A percentile compares a stretch with the other conserved stretches of the same genome.
Conservation (phyloP, 805 yeast species). For the Cyberlindnera veronae region DNA sequence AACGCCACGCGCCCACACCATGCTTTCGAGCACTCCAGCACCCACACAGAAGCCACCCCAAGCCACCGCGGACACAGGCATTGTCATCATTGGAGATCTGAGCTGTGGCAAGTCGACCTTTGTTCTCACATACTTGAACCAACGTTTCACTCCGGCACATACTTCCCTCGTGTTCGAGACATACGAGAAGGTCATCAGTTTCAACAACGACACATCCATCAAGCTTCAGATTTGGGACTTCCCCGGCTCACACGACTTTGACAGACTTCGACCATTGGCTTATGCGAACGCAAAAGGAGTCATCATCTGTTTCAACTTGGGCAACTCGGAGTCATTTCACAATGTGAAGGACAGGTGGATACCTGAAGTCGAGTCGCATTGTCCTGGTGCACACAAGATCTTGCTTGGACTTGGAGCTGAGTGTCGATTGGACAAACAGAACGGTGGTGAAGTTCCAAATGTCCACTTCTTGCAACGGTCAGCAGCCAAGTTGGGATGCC, state of each 20-base stretch:
- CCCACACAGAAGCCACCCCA: background rate
- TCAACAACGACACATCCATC: slow-evolving; percentile 24
- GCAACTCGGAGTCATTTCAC: slow-evolving; percentile 32
- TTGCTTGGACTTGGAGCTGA: slow-evolving; percentile 39
- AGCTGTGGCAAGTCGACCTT: slow-evolving; percentile 28
- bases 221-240: slow-evolving; percentile 40
- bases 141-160: slow-evolving; percentile 8
- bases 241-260: slow-evolving; percentile 36
- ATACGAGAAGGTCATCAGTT: slow-evolving; percentile 18
- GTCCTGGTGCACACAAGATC: slow-evolving; percentile 35
- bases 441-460: slow-evolving; percentile 24
- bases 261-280: slow-evolving; percentile 40
- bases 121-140: slow-evolving; percentile 20
- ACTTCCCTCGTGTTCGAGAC: slow-evolving; percentile 21
- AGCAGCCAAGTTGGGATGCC: slow-evolving; percentile 32
- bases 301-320: slow-evolving; percentile 37
- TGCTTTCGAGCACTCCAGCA: background rate
- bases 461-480: slow-evolving; percentile 27
- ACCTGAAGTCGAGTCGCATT: slow-evolving; percentile 39
- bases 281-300: slow-evolving; percentile 38
- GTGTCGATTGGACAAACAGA: slow-evolving; percentile 29
- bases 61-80: background rate
- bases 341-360: slow-evolving; percentile 39
- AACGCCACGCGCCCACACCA: background rate
- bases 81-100: slow-evolving; percentile 28